Base-by-base conservation (phyloP, 257 asterid genomes). In the Schizonepeta tenuifolia region DNA sequence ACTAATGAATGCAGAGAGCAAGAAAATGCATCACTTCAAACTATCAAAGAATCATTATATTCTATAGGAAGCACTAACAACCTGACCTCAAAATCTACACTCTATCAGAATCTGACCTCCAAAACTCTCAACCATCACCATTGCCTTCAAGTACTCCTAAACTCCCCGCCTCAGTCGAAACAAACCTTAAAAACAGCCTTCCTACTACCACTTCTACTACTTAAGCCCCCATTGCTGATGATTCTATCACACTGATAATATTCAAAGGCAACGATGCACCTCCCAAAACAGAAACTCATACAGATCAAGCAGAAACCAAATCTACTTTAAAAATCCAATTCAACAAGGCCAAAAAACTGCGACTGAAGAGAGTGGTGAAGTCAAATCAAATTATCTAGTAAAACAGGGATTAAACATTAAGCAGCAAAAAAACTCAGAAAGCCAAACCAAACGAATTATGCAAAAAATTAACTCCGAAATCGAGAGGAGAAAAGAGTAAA, bases 71-170 rank as follows among this genome's bases (percentile, higher is more conserved):
- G 50, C 17, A 43, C 13, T 9, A 43, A 3, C 50, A 43, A 11
- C 50, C n/a, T 71, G 89, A 95, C 83, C 88, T 90, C 36, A 86
- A 88, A 76, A 79, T 84, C 63, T 86, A 90, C 18, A 47, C 71
- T 70, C 74, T 78, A n/a, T 49, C 84, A 35, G 77, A 82, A 67
- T 60, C 81, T 36, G 77, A 83, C 40, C 53, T 18, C 50, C 55
- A 0, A 33, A 26, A 17, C 4, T 13, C 62, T 38, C 65, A 46
- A 8, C 71, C 57, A 38, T 67, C 36, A 53, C 9, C 69, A 60
- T 8, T 20, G 43, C 51, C 38, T 38, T 65, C 82, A 41, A 51
- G 69, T 72, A 51, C 72, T 72, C 60, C 83, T 15, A 57, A 67
- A 17, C 67, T 53, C 70, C 7, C 54, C 59, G 22, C 72, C 71